A percentile compares a stretch with the other conserved stretches of the same genome.
These are phyloP conservation scores for Gamsiella multidivaricata DNA, from an alignment of 192 early-diverging fungal species.

Conservation along the genomic window DNA sequence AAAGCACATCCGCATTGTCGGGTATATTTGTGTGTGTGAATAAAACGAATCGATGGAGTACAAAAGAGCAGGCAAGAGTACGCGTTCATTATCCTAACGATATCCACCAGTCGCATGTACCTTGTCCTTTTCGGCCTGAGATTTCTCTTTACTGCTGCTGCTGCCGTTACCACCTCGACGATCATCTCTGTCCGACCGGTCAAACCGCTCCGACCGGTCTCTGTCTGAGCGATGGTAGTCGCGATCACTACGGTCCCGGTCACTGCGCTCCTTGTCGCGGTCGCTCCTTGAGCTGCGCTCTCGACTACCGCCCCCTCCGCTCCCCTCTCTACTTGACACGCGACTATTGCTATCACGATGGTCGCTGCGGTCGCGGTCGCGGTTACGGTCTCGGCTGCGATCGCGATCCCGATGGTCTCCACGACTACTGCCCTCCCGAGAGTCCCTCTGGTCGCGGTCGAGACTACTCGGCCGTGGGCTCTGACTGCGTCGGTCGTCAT, in stretches of 20 bases:
- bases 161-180: slow-evolving; percentile 19
- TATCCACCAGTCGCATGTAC: slow-evolving; percentile 15
- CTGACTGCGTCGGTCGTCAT: slow-evolving; percentile 32
- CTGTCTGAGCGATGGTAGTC: slow-evolving; percentile 41
- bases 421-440: slow-evolving; percentile 11
- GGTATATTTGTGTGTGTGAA: not conserved
- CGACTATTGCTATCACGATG: slow-evolving; percentile 26
- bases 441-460: slow-evolving; percentile 26
- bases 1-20: not conserved
- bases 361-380: slow-evolving; percentile 28
- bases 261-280: slow-evolving; percentile 22
- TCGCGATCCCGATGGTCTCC: slow-evolving; percentile 18
- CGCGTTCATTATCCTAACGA: not conserved
- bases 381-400: slow-evolving; percentile 19
- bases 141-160: slow-evolving; percentile 22
- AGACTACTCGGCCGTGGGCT: slow-evolving; percentile 22
- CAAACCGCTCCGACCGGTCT: slow-evolving; percentile 29
- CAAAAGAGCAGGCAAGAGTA: not conserved
- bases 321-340: slow-evolving; percentile 33
- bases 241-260: slow-evolving; percentile 19
- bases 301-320: slow-evolving; percentile 34
- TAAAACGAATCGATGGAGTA: not conserved
- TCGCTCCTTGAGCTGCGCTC: slow-evolving; percentile 42
- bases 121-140: slow-evolving; percentile 49
- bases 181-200: slow-evolving; percentile 23